These are phyloP conservation scores for Magnaporthiopsis poae DNA, from an alignment of 2,329 filamentous ascomycete genomes.

Conservation along the genomic window DNA sequence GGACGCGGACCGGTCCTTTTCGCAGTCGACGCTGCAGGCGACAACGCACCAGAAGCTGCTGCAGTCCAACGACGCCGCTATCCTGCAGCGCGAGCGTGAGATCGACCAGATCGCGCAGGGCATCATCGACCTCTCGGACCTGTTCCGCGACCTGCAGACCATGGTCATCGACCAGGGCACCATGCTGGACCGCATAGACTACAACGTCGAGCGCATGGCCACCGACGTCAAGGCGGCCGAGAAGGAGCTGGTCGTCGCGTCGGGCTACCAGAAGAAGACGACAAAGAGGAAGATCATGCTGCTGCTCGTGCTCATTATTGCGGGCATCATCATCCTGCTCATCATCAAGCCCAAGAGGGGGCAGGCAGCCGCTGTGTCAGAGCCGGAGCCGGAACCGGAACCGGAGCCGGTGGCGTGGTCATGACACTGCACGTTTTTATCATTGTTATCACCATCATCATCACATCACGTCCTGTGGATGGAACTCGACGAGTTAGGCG, in stretches of 20 bases:
- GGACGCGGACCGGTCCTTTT: conserved; percentile 84
- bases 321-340: conserved; percentile 76
- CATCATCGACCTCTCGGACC: conserved; percentile 91
- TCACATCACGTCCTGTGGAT: background rate
- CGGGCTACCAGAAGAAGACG: conserved; percentile 76
- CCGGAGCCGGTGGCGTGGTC: conserved; percentile 13
- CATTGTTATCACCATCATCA: background rate
- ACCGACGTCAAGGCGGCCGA: conserved; percentile 86
- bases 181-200: conserved; percentile 89
- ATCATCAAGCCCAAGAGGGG: conserved; percentile 62
- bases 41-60: conserved; percentile 58
- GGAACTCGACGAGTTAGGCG: background rate
- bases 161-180: conserved; percentile 94
- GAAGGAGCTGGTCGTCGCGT: conserved; percentile 80
- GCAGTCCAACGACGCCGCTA: conserved; percentile 70
- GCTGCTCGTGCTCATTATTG: conserved; percentile 72
- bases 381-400: background rate
- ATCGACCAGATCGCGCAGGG: conserved; percentile 97
- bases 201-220: conserved; percentile 94
- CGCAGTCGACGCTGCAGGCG: conserved; percentile 77
- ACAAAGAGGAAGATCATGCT: conserved; percentile 90
- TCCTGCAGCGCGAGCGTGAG: conserved; percentile 85
- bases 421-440: background rate
- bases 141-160: conserved; percentile 88
- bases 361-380: conserved; percentile 18